A percentile compares a stretch with the other conserved stretches of the same genome.
Conservation (phyloP, 495 filamentous ascomycete genomes). For the Penicillium arizonense region DNA sequence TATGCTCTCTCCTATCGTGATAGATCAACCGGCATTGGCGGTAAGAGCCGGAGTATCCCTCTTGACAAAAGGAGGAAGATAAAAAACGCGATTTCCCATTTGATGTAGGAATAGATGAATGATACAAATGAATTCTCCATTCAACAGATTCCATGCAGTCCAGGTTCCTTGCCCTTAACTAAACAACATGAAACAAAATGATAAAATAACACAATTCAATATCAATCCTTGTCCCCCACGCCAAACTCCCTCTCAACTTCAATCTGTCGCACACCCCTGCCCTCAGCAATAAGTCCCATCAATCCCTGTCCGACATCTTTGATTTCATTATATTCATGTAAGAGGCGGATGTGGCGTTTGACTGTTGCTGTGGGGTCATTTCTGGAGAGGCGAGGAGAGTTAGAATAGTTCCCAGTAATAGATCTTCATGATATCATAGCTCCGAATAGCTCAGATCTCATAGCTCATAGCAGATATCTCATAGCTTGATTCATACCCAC, state of each 20-base stretch:
- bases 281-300: conserved; percentile 72
- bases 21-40: not conserved
- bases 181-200: not conserved
- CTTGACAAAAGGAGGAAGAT: not conserved
- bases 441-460: too few relatives aligned
- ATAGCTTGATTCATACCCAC: not conserved
- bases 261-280: conserved; percentile 57
- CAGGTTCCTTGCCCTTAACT: not conserved
- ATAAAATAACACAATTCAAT: not conserved
- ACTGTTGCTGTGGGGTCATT: conserved; percentile 46
- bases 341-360: conserved; percentile 61
- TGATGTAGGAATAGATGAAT: conserved; percentile 5
- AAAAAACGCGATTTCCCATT: not conserved
- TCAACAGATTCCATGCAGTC: not conserved
- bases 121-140: conserved; percentile 4
- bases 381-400: conserved; percentile 10
- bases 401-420: not conserved
- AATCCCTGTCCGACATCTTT: conserved; percentile 71
- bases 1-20: not conserved
- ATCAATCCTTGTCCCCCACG: conserved; percentile 38
- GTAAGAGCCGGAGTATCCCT: not conserved
- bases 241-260: conserved; percentile 63
- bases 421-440: too few relatives aligned
- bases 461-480: too few relatives aligned
- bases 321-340: conserved; percentile 80